Base-by-base conservation (phyloP, 345 rosid genomes). In the Kandelia obovata region DNA sequence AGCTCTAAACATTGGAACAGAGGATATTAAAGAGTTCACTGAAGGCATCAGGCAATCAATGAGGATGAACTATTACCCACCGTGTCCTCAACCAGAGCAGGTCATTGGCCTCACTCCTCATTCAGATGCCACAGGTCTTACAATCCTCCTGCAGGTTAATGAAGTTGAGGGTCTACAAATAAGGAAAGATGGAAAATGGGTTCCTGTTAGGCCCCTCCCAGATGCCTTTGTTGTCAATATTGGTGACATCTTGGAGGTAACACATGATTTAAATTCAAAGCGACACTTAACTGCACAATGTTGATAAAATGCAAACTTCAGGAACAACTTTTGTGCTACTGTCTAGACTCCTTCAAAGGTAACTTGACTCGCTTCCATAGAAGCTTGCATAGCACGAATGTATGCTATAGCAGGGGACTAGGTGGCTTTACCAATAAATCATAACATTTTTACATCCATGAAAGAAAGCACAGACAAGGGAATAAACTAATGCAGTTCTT, bases 21-120 rank as follows among this genome's bases (percentile, higher is more conserved):
- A 70, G 53, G 73, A 78, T 66, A 67, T 74, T 69, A 74, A 27
- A 53, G 78, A 73, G 10, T 57, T 62, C 8, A 43, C 56, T 46
- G 81, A 67, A 25, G 61, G 69, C 35, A 56, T 68, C 17, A 16
- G 56, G 37, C 81, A 78, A 58, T 0, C 78, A 57, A 58, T 66
- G 66, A 74, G 78, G 63, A 61, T 71, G 55, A 82, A 79, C 60
- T 79, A 66, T 63, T 82, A 82, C 21, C 86, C 83, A 28, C 71
- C 79, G 21, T 77, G 81, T 30, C 74, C 73, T 21, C 9, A 79
- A 28, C 75, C 81, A 0, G 74, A 77, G 2, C 64, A 72, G 51
- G 83, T 72, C 21, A 66, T 77, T 2, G 85, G 81, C 49, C 67
- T 74, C 13, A 52, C 73, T 2, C 79, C 84, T 39, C 84, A 81